Percentiles rank a stretch among this genome's conserved stretches.
These are phyloP conservation scores for Coemansia sp. DNA, from an alignment of 192 early-diverging fungal species.

Conservation along the genomic window DNA sequence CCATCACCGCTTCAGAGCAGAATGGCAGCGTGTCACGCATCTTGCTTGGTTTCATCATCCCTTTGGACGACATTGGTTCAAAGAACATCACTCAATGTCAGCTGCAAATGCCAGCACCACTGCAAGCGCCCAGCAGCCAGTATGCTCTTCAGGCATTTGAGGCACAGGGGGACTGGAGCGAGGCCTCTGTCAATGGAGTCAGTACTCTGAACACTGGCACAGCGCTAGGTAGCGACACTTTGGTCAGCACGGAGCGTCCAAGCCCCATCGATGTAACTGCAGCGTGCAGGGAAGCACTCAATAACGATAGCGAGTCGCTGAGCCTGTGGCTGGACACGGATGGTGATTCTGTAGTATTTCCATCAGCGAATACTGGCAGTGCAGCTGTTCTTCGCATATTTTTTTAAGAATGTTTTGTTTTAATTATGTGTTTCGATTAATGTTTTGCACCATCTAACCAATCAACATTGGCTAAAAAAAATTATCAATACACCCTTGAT, in stretches of 20 bases:
- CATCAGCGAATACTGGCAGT: slow-evolving; percentile 23
- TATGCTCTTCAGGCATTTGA: slow-evolving; percentile 15
- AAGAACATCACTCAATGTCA: slow-evolving; percentile 16
- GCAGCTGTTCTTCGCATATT: slow-evolving; percentile 16
- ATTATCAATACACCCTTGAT: background rate
- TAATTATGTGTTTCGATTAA: background rate
- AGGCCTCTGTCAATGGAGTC: slow-evolving; percentile 14
- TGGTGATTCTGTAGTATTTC: slow-evolving; percentile 17
- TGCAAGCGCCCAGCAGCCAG: slow-evolving; percentile 4
- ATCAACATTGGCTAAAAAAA: no score
- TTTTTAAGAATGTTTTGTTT: background rate
- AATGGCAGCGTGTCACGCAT: slow-evolving; percentile 16
- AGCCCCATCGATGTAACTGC: slow-evolving; percentile 18
- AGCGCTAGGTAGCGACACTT: slow-evolving; percentile 10
- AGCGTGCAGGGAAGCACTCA: slow-evolving; percentile 16
- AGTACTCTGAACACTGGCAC: slow-evolving; percentile 10
- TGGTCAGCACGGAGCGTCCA: slow-evolving; percentile 9
- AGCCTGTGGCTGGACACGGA: slow-evolving; percentile 24
- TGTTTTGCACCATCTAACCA: no score
- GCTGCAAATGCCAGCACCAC: slow-evolving; percentile 22
- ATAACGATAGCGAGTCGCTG: slow-evolving; percentile 1
- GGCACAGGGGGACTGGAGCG: slow-evolving; percentile 14
- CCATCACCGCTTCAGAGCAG: slow-evolving; percentile 10
- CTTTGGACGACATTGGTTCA: slow-evolving; percentile 5
- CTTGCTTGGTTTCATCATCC: slow-evolving; percentile 16